phyloP scores from a whole-genome alignment of 768 basidiomycete genomes.

The Amanita molliuscula region DNA sequence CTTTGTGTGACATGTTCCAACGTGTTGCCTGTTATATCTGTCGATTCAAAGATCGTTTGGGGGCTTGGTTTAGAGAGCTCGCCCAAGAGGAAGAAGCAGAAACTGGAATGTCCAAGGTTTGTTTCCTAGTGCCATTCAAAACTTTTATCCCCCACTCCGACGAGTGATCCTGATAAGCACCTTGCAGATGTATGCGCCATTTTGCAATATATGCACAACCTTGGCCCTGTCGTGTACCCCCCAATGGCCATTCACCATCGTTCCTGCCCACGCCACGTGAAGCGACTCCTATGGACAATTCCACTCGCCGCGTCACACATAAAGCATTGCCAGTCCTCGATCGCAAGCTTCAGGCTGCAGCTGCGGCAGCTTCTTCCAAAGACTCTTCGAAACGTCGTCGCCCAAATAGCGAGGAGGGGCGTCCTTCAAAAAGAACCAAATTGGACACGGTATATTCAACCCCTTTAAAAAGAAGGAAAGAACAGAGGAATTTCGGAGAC shows the following conservation, averaged over 20 bases:
- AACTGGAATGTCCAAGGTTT: constrained; percentile 70
- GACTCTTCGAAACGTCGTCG: constrained; percentile 20
- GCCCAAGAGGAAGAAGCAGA: constrained; percentile 47
- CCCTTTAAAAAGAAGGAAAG: constrained; percentile 2
- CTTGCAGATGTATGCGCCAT: constrained; percentile 67
- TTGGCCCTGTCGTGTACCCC: constrained; percentile 59
- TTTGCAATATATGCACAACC: constrained; percentile 61
- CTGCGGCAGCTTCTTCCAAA: constrained; percentile 19
- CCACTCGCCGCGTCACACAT: constrained; percentile 38
- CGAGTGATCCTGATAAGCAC: constrained; percentile 1
- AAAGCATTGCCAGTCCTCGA: constrained; percentile 42
- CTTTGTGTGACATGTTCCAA: constrained; percentile 64
- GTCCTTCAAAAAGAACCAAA: constrained; percentile 4
- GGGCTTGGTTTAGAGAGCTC: constrained; percentile 45
- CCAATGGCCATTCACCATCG: constrained; percentile 27
- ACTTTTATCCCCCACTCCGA: neutral
- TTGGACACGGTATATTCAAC: neutral
- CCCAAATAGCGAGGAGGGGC: constrained; percentile 17
- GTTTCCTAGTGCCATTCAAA: constrained; percentile 11
- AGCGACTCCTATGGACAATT: constrained; percentile 33
- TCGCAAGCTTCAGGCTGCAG: constrained; percentile 39
- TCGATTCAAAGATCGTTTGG: constrained; percentile 70
- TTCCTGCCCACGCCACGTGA: constrained; percentile 40
- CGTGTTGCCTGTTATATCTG: constrained; percentile 65
- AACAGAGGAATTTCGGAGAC: neutral